Conservation (phyloP, 495 filamentous ascomycete species). For the Talaromyces nanjingensis region DNA sequence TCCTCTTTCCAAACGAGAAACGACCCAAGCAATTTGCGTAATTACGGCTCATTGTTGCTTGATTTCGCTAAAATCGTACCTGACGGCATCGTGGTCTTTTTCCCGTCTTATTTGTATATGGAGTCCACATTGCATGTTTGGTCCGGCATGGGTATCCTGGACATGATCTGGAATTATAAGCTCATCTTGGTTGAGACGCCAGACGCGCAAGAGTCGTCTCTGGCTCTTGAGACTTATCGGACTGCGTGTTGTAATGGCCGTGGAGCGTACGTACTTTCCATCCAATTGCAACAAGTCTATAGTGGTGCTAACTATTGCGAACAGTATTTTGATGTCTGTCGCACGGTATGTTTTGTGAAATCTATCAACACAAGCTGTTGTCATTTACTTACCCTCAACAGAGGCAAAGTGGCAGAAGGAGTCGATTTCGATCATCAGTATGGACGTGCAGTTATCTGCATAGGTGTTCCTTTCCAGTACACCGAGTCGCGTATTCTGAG, state of each 20-base stretch:
- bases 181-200: constrained; percentile 97
- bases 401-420: constrained; percentile 94
- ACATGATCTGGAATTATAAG: constrained; percentile 99
- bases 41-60: constrained; percentile 87
- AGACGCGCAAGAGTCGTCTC: constrained; percentile 91
- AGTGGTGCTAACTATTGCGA: not conserved
- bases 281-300: not conserved
- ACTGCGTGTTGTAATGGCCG: constrained; percentile 96
- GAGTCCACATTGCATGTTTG: constrained; percentile 98
- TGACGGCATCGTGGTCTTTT: constrained; percentile 97
- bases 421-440: constrained; percentile 99
- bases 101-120: constrained; percentile 99
- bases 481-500: constrained; percentile 97
- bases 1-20: constrained; percentile 92
- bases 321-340: constrained; percentile 9
- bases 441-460: constrained; percentile 91
- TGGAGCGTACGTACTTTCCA: constrained; percentile 71
- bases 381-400: constrained; percentile 57
- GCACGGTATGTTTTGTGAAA: not conserved
- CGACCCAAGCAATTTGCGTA: constrained; percentile 87
- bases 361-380: not conserved
- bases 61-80: constrained; percentile 94
- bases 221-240: constrained; percentile 93
- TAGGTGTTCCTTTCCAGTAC: constrained; percentile 98
- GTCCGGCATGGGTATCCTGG: constrained; percentile 95